phyloP scores from a whole-genome alignment of 1,284 basidiomycete species.

The Cerioporus squamosus region DNA sequence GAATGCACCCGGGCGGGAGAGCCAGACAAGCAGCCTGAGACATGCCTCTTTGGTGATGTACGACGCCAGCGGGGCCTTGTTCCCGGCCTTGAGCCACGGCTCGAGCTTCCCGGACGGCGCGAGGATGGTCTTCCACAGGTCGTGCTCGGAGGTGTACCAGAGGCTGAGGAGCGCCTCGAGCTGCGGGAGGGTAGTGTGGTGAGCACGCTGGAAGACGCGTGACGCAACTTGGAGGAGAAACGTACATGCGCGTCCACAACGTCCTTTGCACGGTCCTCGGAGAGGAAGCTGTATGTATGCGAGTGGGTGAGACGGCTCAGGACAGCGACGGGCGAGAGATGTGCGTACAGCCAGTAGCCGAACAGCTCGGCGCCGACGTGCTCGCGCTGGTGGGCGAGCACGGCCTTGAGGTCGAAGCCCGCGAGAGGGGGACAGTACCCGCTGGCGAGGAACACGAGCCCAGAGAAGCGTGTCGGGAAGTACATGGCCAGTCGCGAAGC shows the following conservation, averaged over 20 bases:
- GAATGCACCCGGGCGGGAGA: too few species aligned
- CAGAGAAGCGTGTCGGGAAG: conserved; percentile 44
- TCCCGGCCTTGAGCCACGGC: conserved; percentile 31
- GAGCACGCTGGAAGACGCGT: neutral
- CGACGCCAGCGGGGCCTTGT: conserved; percentile 23
- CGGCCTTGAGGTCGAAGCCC: conserved; percentile 23
- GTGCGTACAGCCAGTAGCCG: conserved; percentile 37
- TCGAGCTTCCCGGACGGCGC: conserved; percentile 30
- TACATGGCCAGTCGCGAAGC: conserved; percentile 43
- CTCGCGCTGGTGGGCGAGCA: conserved; percentile 46
- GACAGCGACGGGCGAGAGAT: neutral
- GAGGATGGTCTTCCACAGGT: conserved; percentile 31
- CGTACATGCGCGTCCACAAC: conserved; percentile 34
- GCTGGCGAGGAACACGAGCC: conserved; percentile 46
- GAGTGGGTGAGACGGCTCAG: neutral
- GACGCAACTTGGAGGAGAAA: neutral
- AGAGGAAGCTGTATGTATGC: conserved; percentile 29
- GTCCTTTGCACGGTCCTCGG: conserved; percentile 34
- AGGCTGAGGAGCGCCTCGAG: conserved; percentile 36
- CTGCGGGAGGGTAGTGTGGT: conserved; percentile 12
- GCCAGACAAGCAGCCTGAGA: too few species aligned
- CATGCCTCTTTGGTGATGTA: conserved; percentile 28
- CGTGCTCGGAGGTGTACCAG: conserved; percentile 33
- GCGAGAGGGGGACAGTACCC: conserved; percentile 41
- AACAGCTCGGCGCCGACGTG: conserved; percentile 37